Evolutionary conservation across 2,329 filamentous ascomycete genomes (phyloP).

Genomic region (Botrytis tulipae): DNA sequence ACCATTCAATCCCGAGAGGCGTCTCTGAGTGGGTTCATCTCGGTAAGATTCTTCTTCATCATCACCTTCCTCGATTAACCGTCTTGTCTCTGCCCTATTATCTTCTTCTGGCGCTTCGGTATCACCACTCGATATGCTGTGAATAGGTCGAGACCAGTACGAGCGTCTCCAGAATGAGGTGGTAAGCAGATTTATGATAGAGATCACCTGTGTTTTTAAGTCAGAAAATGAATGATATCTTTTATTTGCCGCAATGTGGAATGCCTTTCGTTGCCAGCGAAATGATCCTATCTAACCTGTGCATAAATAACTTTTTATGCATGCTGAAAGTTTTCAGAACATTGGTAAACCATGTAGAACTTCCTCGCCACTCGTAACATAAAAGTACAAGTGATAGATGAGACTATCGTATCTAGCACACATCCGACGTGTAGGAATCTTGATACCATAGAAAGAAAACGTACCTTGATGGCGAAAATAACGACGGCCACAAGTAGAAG

Average conservation of each 20-base stretch:
- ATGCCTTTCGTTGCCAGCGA: too few species aligned
- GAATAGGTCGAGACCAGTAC: conserved; percentile 26
- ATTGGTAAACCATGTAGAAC: neutral
- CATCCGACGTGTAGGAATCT: neutral
- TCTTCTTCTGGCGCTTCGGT: conserved; percentile 25
- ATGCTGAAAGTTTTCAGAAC: neutral
- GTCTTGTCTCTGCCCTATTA: conserved; percentile 27
- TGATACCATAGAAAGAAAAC: conserved; percentile 19
- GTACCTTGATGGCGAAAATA: conserved; percentile 57
- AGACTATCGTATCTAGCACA: neutral
- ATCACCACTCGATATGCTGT: conserved; percentile 19
- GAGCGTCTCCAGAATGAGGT: conserved; percentile 30
- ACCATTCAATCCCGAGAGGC: conserved; percentile 3
- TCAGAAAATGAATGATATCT: neutral
- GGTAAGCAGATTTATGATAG: conserved; percentile 34
- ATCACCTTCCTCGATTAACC: conserved; percentile 33
- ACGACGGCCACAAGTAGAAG: conserved; percentile 54
- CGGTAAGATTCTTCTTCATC: conserved; percentile 26
- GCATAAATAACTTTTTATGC: neutral
- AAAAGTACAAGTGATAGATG: neutral
- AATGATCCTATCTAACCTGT: neutral
- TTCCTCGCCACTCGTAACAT: neutral
- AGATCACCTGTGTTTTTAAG: conserved; percentile 26
- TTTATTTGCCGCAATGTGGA: neutral
- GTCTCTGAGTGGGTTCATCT: conserved; percentile 27